These are phyloP conservation scores for Microcyclosporella mali DNA, from an alignment of 2,329 filamentous ascomycete species.

Conservation along the genomic window DNA sequence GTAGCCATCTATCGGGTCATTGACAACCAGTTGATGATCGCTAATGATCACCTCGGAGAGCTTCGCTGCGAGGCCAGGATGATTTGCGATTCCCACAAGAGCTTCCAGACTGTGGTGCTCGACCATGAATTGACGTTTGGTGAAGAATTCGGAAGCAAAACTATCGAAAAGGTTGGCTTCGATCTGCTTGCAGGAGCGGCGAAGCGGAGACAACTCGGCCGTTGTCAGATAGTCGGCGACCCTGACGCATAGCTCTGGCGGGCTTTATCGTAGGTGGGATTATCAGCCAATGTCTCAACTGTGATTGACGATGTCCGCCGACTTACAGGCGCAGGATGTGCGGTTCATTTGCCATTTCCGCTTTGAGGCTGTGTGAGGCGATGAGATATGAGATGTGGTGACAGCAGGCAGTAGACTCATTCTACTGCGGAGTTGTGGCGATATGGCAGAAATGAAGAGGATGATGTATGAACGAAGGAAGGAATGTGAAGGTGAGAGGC, in stretches of 20 bases:
- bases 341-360: too few species aligned
- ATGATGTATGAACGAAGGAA: too few species aligned
- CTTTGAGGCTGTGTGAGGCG: too few species aligned
- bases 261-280: too few species aligned
- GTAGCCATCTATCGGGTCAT: conserved; percentile 7
- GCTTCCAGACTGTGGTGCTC: conserved; percentile 51
- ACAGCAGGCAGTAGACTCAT: too few species aligned
- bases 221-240: conserved; percentile 52
- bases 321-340: too few species aligned
- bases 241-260: conserved; percentile 54
- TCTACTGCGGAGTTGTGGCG: too few species aligned
- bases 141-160: conserved; percentile 60
- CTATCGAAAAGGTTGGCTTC: conserved; percentile 50
- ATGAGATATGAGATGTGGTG: too few species aligned
- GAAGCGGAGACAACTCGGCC: conserved; percentile 46
- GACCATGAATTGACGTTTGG: conserved; percentile 60
- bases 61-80: conserved; percentile 33
- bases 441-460: too few species aligned
- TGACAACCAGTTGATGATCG: conserved; percentile 29
- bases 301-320: too few species aligned
- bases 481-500: too few species aligned
- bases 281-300: too few species aligned
- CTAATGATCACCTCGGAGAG: conserved; percentile 49
- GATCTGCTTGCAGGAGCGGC: conserved; percentile 50
- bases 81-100: conserved; percentile 40